Evolutionary conservation across 768 basidiomycete genomes (phyloP), one percentile per base, ranked within the genome.

Genomic region (Amanita fuliginea): DNA sequence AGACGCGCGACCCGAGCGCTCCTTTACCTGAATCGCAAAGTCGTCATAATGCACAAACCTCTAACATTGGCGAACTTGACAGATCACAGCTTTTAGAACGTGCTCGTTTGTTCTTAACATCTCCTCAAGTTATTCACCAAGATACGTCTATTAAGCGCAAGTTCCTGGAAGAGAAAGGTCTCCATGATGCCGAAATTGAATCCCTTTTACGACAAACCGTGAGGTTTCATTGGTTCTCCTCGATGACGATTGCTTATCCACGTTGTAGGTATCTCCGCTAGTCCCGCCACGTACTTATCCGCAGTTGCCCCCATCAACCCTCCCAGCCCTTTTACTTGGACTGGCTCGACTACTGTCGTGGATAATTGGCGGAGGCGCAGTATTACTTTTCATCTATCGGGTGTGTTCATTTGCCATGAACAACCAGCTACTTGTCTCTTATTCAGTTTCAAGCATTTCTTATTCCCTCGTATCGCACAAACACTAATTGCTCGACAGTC

Each of bases 271-370:
- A 14, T 56, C 60, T n/a, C 84, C 81, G 7, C 51, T 62, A 4
- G 63, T 89, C 32, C 86, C 86, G 16, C 83, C 86, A 0, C 74
- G 83, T 55, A 79, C 81, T 42, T 89, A 89, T 56, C 86, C 86
- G 3, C 76, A 75, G 52, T 74, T 70, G 9, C 76, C 79, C 4
- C 84, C 84, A 2, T 88, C 86, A 3, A 77, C 75, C 56, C 64
- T 89, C 1, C 85, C 85, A 0, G 70, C 72, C 40, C 70, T 88
- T 34, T 65, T 89, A n/a, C 61, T 80, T 9, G 84, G 80, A 2
- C 63, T 81, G 14, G 63, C 69, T 21, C 74, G 83, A 37, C 63
- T 86, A 16, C 73, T 83, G 44, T 68, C 73, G 9, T 89, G 85
- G 87, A 58, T 85, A 49, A 69, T 74, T 1, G 82, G 86, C 4